Percentiles rank a stretch among this genome's conserved stretches.
These are phyloP conservation scores for Ophiostoma sp. DNA, from an alignment of 2,329 filamentous ascomycete genomes.

Conservation along the genomic window DNA sequence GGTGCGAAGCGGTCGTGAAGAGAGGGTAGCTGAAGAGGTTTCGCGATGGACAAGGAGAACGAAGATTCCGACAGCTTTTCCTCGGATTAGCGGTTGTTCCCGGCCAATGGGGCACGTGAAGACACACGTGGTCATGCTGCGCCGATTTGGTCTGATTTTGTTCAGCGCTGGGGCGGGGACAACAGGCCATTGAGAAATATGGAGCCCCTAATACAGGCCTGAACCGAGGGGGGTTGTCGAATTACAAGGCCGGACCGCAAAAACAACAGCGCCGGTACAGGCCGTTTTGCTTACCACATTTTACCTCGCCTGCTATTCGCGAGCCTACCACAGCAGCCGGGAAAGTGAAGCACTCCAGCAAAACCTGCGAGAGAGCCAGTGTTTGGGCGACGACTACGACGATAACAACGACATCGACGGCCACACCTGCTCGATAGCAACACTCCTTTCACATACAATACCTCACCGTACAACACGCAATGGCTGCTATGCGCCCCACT, in stretches of 20 bases:
- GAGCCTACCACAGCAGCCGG: conserved; percentile 11
- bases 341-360: conserved; percentile 15
- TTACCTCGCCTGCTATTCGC: conserved; percentile 26
- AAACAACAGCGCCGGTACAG: conserved; percentile 23
- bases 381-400: conserved; percentile 13
- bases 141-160: conserved; percentile 3
- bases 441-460: not conserved
- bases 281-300: conserved; percentile 25
- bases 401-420: conserved; percentile 4
- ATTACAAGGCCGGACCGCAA: conserved; percentile 17
- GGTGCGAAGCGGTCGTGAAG: conserved; percentile 15
- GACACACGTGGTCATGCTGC: conserved; percentile 14
- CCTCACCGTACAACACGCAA: conserved; percentile 32
- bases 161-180: not conserved
- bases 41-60: conserved; percentile 22
- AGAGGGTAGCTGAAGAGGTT: conserved; percentile 19
- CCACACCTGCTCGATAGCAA: not conserved
- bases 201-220: conserved; percentile 10
- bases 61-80: conserved; percentile 26
- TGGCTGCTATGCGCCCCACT: conserved; percentile 62
- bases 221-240: not conserved
- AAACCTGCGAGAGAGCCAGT: conserved; percentile 10
- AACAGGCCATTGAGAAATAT: not conserved
- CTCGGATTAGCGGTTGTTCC: conserved; percentile 35
- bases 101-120: conserved; percentile 28